Evolutionary conservation across 352 stramenopile genomes (phyloP), one percentile per base, ranked within the genome.

Genomic region (Pythium vanterpoolii): DNA sequence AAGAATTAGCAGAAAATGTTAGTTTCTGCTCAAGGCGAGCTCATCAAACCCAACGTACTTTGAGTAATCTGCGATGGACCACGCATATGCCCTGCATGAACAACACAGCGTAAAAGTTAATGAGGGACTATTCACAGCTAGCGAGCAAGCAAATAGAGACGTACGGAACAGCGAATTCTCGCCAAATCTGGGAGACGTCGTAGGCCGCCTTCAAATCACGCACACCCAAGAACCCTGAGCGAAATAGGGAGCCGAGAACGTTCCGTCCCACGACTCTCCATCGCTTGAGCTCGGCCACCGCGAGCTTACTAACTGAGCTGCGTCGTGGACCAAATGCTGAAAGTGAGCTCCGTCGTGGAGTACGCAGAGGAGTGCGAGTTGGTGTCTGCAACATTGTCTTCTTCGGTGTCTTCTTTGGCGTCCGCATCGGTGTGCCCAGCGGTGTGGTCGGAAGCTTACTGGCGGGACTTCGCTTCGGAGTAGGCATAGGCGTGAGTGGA

Each of bases 1-100:
- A 69, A 54, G 18, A 40, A 57, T 8, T 16, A 49, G 39, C 52
- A 24, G 21, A 58, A 50, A 70, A 11, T 14, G 34, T 42, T 42
- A 42, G 34, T 19, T 42, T 42, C 3, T 42, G 34, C 34, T 42
- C 34, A 5, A 19, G 4, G 34, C 34, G 14, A 42, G 10, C 23
- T 31, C 3, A 21, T 38, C 21, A 16, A 27, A 30, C 2, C 5
- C 18, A 7, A 56, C 62, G 40, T 65, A 71, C 62, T 45, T 71
- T 13, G 56, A 56, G 44, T 73, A 73, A 18, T 73, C 66, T 4
- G 62, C 66, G 18, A 73, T 47, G 26, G 34, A 50, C 66, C 66
- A 73, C 5, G 66, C 66, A 26, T 71, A 68, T 2, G 56, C 61
- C 27, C 66, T 73, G 53, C 11, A 16, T 14, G 9, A 63, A 18